A percentile compares a stretch with the other conserved stretches of the same genome.
Conservation (phyloP, 306 rosid genomes). For the Oemleria cerasiformis region DNA sequence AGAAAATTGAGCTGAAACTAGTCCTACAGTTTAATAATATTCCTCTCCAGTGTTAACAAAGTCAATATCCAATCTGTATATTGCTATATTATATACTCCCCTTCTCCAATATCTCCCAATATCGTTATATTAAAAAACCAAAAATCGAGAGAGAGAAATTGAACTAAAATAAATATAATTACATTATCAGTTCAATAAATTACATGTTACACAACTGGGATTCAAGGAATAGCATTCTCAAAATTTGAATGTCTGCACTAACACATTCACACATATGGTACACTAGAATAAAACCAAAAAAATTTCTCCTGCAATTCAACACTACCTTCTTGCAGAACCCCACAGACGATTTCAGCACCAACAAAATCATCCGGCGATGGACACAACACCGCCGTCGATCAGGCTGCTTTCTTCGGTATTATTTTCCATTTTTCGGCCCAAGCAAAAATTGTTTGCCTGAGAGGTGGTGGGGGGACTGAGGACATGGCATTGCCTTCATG, state of each 20-base stretch:
- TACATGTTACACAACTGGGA: slow-evolving; percentile 28
- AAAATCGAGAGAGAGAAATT: background rate
- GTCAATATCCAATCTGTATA: too few species aligned
- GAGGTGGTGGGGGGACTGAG: background rate
- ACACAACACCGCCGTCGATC: background rate
- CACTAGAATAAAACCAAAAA: slow-evolving; percentile 26
- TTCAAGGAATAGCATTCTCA: slow-evolving; percentile 26
- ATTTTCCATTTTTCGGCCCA: background rate
- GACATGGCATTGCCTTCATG: background rate
- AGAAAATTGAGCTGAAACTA: too few species aligned
- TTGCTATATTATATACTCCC: too few species aligned
- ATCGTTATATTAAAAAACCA: too few species aligned
- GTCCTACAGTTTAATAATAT: too few species aligned
- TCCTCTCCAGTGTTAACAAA: too few species aligned
- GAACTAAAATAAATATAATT: slow-evolving; percentile 25
- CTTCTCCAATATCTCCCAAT: too few species aligned
- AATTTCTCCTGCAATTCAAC: slow-evolving; percentile 5
- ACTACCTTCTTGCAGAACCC: slow-evolving; percentile 3
- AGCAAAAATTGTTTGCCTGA: background rate
- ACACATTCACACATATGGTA: slow-evolving; percentile 36
- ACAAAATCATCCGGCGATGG: background rate
- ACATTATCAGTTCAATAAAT: slow-evolving; percentile 31
- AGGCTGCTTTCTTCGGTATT: background rate
- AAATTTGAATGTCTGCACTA: slow-evolving; percentile 36
- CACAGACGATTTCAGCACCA: slow-evolving; percentile 3